Evolutionary conservation across 2,329 filamentous ascomycete species (phyloP), one percentile per base, ranked within the genome.

Genomic region (Aureobasidium zeae): DNA sequence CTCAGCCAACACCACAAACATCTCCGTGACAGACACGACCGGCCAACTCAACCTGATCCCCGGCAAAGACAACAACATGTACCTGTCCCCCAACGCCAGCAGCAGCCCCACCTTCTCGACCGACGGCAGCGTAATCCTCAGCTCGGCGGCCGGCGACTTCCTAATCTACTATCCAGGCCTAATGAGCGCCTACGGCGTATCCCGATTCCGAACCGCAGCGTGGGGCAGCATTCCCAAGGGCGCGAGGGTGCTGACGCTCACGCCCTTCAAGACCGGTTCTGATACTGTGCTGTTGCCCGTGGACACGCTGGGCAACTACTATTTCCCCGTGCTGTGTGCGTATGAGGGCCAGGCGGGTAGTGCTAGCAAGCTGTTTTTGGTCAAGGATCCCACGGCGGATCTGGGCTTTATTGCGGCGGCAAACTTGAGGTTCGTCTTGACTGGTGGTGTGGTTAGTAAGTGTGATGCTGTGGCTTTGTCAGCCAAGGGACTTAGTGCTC

Each of bases 351-450:
- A 42, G 17, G 26, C 38, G 22, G n/a, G n/a, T n/a, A n/a, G n/a
- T n/a, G n/a, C n/a, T n/a, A n/a, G n/a, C n/a, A 48, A 50, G 48
- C 43, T 48, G 25, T 50, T 50, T 44, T 21, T 49, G 2, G 46
- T 49, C 30, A 34, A 45, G 24, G 48, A 48, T 15, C 24, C 35
- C 10, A 44, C 35, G 20, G 38, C 21, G 16, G 32, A 47, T 29
- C 24, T 42, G 7, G 30, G 24, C 30, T 41, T 35, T n/a, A 36
- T 47, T 16, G 28, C 20, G 16, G 46, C 30, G n/a, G 24, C 21
- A 24, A 29, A n/a, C 9, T 25, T 50, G 30, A 48, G 46, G 29
- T 50, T 48, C 12, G 41, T 41, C n/a, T 37, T 50, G n/a, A 50
- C 47, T n/a, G 48, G 48, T n/a, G 48, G 48, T 13, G 46, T 46